Percentiles rank a stretch among this genome's conserved stretches.
Conservation (phyloP, 208 protist genomes). For the Crithidia sp. region DNA sequence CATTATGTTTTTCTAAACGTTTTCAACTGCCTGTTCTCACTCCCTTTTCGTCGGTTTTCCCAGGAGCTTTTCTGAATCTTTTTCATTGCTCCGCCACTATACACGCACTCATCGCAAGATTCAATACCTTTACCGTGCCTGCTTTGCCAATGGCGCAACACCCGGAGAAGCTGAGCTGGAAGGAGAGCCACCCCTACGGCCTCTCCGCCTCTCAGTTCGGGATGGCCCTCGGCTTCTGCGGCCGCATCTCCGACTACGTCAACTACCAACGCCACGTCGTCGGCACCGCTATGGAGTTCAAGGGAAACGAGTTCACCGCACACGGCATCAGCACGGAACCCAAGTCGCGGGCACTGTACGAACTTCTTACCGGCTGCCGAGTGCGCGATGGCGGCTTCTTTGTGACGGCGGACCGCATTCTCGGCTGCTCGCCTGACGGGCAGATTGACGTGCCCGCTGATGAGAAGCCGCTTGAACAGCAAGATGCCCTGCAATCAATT, state of each 20-base stretch:
- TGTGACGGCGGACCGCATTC: slow-evolving; percentile 50
- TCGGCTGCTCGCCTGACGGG: slow-evolving; percentile 89
- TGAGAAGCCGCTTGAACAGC: slow-evolving; percentile 8
- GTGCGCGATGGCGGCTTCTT: slow-evolving; percentile 89
- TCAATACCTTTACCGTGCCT: slow-evolving; percentile 16
- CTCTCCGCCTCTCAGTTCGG: slow-evolving; percentile 90
- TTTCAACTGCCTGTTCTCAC: background rate
- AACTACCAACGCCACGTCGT: slow-evolving; percentile 78
- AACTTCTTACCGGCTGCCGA: slow-evolving; percentile 68
- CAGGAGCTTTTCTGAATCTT: background rate
- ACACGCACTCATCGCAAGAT: too few species aligned
- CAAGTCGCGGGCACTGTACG: slow-evolving; percentile 84
- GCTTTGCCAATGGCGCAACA: slow-evolving; percentile 69
- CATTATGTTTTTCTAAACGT: too few species aligned
- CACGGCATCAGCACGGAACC: slow-evolving; percentile 87
- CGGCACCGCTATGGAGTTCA: slow-evolving; percentile 82
- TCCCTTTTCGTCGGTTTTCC: background rate
- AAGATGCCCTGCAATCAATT: background rate
- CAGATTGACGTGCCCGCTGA: slow-evolving; percentile 48
- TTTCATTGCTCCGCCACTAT: background rate
- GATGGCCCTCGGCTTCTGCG: slow-evolving; percentile 81
- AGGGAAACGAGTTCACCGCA: slow-evolving; percentile 71
- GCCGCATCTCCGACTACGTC: slow-evolving; percentile 82
- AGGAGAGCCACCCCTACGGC: slow-evolving; percentile 50
- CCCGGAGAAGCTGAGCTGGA: slow-evolving; percentile 70